These are phyloP conservation scores for Arxiozyma telluris DNA, from an alignment of 1,139 yeast species.

Conservation along the genomic window DNA sequence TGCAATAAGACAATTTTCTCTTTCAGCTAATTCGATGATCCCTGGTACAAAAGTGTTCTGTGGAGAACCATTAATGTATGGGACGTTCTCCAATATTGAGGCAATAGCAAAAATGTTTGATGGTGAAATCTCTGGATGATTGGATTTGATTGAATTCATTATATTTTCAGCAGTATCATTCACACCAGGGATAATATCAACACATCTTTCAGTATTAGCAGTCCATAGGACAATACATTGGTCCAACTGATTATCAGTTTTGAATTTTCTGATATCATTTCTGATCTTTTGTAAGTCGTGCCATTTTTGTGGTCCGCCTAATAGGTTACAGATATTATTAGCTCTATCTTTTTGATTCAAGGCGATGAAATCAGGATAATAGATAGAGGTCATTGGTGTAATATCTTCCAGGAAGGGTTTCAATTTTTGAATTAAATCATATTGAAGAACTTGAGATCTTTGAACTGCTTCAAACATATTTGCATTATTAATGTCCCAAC, in stretches of 20 bases:
- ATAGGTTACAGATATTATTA: constrained; percentile 63
- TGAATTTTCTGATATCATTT: constrained; percentile 73
- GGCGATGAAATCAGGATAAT: constrained; percentile 95
- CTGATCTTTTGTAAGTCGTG: constrained; percentile 81
- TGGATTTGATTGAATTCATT: constrained; percentile 60
- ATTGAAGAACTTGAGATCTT: constrained; percentile 82
- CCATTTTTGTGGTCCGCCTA: constrained; percentile 58
- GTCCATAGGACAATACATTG: constrained; percentile 92
- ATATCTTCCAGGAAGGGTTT: constrained; percentile 53
- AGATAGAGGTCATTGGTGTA: constrained; percentile 74
- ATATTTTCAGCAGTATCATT: constrained; percentile 84
- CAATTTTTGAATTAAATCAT: constrained; percentile 72
- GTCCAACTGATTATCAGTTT: constrained; percentile 63
- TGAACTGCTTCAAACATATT: constrained; percentile 71
- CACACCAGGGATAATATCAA: constrained; percentile 68
- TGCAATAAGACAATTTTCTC: constrained; percentile 69
- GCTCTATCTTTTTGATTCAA: constrained; percentile 92
- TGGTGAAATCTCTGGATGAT: constrained; percentile 81
- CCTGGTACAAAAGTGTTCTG: constrained; percentile 98
- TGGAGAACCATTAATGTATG: constrained; percentile 94
- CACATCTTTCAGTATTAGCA: constrained; percentile 92
- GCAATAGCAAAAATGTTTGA: constrained; percentile 92
- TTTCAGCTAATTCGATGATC: constrained; percentile 79
- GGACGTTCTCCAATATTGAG: constrained; percentile 73
- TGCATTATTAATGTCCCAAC: constrained; percentile 84